Evolutionary conservation across 441 rosid genomes (phyloP), one percentile per base, ranked within the genome.

Genomic region (Croton laevigatus): DNA sequence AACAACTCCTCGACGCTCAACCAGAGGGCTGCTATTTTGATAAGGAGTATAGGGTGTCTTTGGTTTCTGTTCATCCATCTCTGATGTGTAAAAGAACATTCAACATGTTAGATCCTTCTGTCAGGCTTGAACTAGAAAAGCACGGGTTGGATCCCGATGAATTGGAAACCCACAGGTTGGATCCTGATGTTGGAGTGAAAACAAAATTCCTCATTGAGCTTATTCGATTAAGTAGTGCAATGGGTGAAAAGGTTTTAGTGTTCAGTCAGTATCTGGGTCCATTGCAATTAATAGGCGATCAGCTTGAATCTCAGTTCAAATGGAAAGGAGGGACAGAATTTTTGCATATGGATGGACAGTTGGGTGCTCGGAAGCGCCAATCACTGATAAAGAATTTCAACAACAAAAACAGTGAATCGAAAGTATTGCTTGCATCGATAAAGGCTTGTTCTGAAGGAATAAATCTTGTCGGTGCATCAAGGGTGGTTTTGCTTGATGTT

Each of bases 381-480:
- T 34, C 71, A 36, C 59, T 81, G 54, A 89, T 91, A 52, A 86
- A 79, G 22, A 55, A 60, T 8, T 88, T 89, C 68, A 89, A 91
- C 14, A 78, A 86, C 63, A 83, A 80, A 0, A 68, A 19, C 4
- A 85, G 87, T 40, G 74, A 81, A 61, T 77, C 83, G 19, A 87
- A 78, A 76, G 90, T 91, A 59, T 32, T 91, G 72, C 83, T 90
- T 71, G 96, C 97, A 62, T 90, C 96, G 4, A 88, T 75, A 13
- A 87, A 55, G 61, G 96, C 97, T 11, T 91, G 94, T 69, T 84
- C 80, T 7, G 96, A 88, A 74, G 97, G 97, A 19, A 91, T 87
- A n/a, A 91, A 61, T 72, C 86, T 91, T 2, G 90, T 87, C 12
- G 97, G 96, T 11, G 96, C 91, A 55, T 91, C 95, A 0, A 81